These are phyloP conservation scores for Hericium alpestre DNA, from an alignment of 768 basidiomycete genomes.

Conservation along the genomic window DNA sequence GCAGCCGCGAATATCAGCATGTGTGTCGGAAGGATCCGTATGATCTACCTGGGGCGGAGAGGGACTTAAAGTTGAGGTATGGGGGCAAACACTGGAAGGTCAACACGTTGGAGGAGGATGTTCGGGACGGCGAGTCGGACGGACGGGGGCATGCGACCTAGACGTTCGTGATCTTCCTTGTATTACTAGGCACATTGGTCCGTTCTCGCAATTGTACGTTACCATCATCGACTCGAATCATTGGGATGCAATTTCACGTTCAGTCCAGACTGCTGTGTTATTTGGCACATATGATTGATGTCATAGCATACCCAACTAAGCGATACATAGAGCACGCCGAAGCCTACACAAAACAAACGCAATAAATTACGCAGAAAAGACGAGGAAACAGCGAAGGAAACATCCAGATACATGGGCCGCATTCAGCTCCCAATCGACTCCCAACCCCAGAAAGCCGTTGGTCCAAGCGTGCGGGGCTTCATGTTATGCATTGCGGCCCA, in stretches of 20 bases:
- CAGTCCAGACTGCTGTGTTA: no score
- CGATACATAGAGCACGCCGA: no score
- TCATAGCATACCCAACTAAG: no score
- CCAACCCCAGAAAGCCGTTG: constrained; percentile 63
- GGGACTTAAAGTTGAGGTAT: neutral
- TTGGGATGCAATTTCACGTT: no score
- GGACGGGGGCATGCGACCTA: no score
- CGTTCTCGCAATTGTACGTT: no score
- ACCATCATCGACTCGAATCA: no score
- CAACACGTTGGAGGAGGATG: neutral
- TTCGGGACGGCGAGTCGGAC: neutral
- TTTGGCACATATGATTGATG: no score
- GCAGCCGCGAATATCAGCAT: neutral
- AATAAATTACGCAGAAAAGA: neutral
- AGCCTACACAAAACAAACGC: no score
- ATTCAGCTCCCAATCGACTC: constrained; percentile 89
- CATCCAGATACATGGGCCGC: constrained; percentile 15
- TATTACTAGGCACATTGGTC: no score
- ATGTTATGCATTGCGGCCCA: constrained; percentile 74
- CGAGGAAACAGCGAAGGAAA: no score
- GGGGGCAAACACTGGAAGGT: neutral
- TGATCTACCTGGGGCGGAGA: neutral
- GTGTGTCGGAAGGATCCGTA: neutral
- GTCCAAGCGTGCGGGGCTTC: constrained; percentile 99
- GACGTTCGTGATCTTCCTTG: no score